A percentile compares a stretch with the other conserved stretches of the same genome.
phyloP scores from a whole-genome alignment of 2,329 filamentous ascomycete species.

The Penicillium brasilianum region DNA sequence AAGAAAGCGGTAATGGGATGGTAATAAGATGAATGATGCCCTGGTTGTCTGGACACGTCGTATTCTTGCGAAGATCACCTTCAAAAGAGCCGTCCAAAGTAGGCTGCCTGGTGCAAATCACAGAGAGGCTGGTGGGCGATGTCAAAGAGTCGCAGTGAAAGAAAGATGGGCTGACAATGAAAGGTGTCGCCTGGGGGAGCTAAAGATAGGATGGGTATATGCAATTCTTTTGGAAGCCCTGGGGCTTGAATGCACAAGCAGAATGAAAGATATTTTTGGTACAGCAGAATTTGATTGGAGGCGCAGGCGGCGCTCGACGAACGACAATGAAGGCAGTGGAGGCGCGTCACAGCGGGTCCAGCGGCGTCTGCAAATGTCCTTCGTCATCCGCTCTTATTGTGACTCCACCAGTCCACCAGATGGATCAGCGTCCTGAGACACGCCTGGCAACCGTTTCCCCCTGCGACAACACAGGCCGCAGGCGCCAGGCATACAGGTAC shows the following conservation, averaged over 20 bases:
- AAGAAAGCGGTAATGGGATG: background rate
- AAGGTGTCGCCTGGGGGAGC: background rate
- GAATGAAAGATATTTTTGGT: constrained; percentile 32
- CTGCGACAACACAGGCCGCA: background rate
- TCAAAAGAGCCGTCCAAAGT: constrained; percentile 8
- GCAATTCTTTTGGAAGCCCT: constrained; percentile 2
- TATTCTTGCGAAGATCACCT: constrained; percentile 7
- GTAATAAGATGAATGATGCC: constrained; percentile 9
- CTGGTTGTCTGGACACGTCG: constrained; percentile 18
- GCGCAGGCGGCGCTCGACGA: constrained; percentile 19
- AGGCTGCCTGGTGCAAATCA: background rate
- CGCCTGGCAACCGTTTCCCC: constrained; percentile 10
- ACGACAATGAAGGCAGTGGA: constrained; percentile 21
- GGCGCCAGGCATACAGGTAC: background rate
- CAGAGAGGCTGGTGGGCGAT: constrained; percentile 2
- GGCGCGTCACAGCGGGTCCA: constrained; percentile 15
- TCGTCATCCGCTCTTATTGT: constrained; percentile 22
- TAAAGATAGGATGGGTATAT: constrained; percentile 3
- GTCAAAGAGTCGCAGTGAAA: background rate
- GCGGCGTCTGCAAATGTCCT: constrained; percentile 21
- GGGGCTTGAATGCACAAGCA: constrained; percentile 12
- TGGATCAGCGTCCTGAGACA: constrained; percentile 22
- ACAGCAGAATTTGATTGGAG: constrained; percentile 30
- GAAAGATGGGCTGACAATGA: background rate
- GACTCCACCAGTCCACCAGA: constrained; percentile 28